Conservation (phyloP, 2,329 filamentous ascomycete species). For the Zymoseptoria brevis region DNA sequence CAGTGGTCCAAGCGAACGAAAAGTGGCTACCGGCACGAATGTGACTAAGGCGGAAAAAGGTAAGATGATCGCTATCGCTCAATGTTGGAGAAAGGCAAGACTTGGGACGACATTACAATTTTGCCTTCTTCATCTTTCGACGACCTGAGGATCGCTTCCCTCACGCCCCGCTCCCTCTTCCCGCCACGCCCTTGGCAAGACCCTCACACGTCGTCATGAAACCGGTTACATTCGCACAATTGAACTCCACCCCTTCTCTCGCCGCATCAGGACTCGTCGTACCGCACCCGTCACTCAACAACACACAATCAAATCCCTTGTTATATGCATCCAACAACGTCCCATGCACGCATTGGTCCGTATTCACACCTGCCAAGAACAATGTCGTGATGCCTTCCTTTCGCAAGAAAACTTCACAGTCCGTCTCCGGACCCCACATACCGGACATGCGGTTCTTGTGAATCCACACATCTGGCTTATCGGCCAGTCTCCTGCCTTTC, state of each 20-base stretch:
- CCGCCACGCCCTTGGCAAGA: constrained; percentile 23
- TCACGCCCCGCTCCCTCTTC: constrained; percentile 1
- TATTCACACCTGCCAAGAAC: constrained; percentile 53
- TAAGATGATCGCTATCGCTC: not conserved
- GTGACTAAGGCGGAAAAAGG: not conserved
- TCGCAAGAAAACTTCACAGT: constrained; percentile 38
- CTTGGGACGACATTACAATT: not conserved
- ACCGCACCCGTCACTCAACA: constrained; percentile 48
- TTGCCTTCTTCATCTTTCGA: not conserved
- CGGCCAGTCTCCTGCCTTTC: constrained; percentile 19
- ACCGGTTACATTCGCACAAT: constrained; percentile 29
- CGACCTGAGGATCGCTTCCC: not conserved
- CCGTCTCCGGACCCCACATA: constrained; percentile 43
- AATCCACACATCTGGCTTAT: constrained; percentile 42
- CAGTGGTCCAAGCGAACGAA: not conserved
- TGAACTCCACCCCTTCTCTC: constrained; percentile 30
- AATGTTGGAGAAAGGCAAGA: not conserved
- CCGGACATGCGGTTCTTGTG: constrained; percentile 54
- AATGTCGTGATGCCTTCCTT: constrained; percentile 40
- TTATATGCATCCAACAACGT: constrained; percentile 50
- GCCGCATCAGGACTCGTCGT: constrained; percentile 41
- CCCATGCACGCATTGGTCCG: constrained; percentile 53
- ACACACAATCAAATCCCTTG: constrained; percentile 47
- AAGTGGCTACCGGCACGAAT: not conserved
- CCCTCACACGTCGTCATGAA: constrained; percentile 26